Evolutionary conservation across 225 moss, liverwort and hornwort genomes (phyloP).

Genomic region (Physcomitrellopsis africana): DNA sequence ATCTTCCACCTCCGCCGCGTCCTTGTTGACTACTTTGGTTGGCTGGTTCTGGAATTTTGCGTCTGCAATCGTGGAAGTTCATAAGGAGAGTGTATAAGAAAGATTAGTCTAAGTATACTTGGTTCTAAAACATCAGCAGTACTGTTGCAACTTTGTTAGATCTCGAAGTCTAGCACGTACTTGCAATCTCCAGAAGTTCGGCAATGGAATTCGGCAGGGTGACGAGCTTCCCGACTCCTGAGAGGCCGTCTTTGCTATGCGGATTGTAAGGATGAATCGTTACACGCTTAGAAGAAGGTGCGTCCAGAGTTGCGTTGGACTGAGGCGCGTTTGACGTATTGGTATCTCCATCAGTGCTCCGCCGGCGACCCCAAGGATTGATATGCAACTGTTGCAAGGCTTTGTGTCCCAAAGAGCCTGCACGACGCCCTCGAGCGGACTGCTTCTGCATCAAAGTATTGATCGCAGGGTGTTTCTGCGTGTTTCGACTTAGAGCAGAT

Average conservation of each 20-base stretch:
- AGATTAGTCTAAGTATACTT: too few relatives aligned
- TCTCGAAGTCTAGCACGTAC: conserved; percentile 30
- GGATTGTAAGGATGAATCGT: conserved; percentile 53
- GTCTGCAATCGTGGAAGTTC: conserved; percentile 36
- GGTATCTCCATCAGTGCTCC: conserved; percentile 16
- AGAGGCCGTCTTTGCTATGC: conserved; percentile 25
- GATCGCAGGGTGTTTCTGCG: conserved; percentile 44
- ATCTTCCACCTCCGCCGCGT: conserved; percentile 76
- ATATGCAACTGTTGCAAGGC: conserved; percentile 51
- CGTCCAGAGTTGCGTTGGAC: neutral
- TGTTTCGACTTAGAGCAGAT: conserved; percentile 38
- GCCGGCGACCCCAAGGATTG: conserved; percentile 53
- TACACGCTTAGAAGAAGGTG: conserved; percentile 38
- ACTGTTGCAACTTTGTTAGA: neutral
- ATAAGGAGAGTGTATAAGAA: too few relatives aligned
- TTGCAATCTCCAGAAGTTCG: conserved; percentile 48
- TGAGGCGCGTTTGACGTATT: neutral
- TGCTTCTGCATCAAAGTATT: conserved; percentile 58
- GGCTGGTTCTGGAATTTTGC: conserved; percentile 56
- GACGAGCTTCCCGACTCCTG: conserved; percentile 41
- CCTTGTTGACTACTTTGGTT: conserved; percentile 57
- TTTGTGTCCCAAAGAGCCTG: conserved; percentile 52
- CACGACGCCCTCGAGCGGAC: conserved; percentile 43
- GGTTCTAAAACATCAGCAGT: too few relatives aligned
- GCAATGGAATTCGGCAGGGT: conserved; percentile 40